These are phyloP conservation scores for Bruguiera hainesii DNA, from an alignment of 441 rosid genomes.

Conservation along the genomic window DNA sequence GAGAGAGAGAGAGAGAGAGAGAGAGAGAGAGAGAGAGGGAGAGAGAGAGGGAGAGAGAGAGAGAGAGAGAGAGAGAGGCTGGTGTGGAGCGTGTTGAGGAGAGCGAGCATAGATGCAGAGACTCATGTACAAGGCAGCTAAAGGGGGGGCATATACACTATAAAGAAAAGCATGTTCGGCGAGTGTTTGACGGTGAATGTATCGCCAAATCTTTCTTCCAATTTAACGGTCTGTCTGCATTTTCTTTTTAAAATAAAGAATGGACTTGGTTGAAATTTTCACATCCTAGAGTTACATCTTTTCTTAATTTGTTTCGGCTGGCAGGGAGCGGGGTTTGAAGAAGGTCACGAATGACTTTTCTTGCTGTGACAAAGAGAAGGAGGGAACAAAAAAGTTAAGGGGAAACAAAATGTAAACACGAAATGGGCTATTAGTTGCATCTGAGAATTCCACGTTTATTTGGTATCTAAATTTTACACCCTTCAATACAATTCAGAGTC, in stretches of 20 bases:
- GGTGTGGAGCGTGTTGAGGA: background rate
- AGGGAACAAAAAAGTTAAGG: too few species aligned
- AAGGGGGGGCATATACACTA: background rate
- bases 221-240: background rate
- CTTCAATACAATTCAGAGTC: too few species aligned
- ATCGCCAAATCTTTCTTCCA: background rate
- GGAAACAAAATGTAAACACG: too few species aligned
- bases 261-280: background rate
- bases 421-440: too few species aligned
- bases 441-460: too few species aligned
- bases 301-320: background rate
- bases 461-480: too few species aligned
- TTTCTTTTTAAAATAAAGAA: background rate
- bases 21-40: conserved; percentile 8
- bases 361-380: too few species aligned
- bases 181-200: conserved; percentile 32
- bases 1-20: conserved; percentile 6
- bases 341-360: too few species aligned
- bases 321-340: too few species aligned
- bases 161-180: conserved; percentile 35
- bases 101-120: conserved; percentile 18
- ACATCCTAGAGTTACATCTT: background rate
- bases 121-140: background rate
- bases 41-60: conserved; percentile 7
- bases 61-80: background rate